These are phyloP conservation scores for Triticum timopheevii DNA, from an alignment of 176 grass and related monocot species.

Conservation along the genomic window DNA sequence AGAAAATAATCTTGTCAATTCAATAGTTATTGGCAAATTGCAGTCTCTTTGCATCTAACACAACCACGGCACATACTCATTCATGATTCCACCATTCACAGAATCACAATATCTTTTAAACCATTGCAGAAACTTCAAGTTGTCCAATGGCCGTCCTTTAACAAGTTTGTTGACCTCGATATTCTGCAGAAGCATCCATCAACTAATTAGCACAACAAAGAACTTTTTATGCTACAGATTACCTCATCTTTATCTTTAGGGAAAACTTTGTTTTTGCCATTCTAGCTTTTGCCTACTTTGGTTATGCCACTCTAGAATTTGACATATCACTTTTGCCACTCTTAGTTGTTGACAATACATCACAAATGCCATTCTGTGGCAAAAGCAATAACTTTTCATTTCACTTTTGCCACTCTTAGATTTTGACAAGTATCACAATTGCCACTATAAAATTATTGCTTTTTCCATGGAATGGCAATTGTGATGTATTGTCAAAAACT, in stretches of 20 bases:
- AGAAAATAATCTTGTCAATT: background rate
- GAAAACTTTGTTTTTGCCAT: too few relatives aligned
- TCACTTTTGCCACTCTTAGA: too few relatives aligned
- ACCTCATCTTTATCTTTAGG: background rate
- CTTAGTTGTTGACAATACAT: too few relatives aligned
- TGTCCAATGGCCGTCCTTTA: conserved; percentile 87
- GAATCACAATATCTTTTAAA: conserved; percentile 91
- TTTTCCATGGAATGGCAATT: too few relatives aligned
- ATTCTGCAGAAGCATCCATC: conserved; percentile 53
- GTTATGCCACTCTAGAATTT: too few relatives aligned
- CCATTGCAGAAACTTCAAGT: conserved; percentile 92
- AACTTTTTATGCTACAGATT: background rate
- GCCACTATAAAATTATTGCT: too few relatives aligned
- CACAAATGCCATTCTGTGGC: too few relatives aligned
- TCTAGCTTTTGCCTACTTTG: too few relatives aligned
- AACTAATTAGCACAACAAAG: background rate
- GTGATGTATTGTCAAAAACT: too few relatives aligned
- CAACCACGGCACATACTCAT: conserved; percentile 52
- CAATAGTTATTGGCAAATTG: background rate
- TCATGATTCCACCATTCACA: conserved; percentile 85
- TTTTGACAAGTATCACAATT: too few relatives aligned
- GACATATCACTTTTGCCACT: too few relatives aligned
- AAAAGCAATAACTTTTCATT: too few relatives aligned
- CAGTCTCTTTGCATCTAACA: background rate
- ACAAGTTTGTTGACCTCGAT: conserved; percentile 93